phyloP scores from a whole-genome alignment of 305 asterid genomes.

The Fraxinus latifolia region DNA sequence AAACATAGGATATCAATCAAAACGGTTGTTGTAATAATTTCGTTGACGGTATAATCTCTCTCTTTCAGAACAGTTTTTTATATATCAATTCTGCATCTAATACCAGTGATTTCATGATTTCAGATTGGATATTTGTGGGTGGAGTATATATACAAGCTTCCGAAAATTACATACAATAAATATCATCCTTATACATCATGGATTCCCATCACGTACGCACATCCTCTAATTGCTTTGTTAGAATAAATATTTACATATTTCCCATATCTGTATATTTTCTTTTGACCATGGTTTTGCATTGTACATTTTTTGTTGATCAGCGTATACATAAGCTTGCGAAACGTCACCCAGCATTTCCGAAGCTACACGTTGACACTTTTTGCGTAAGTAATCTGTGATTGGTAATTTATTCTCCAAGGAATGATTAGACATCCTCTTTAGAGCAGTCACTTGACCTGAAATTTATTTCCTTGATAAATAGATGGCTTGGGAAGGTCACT shows the following conservation, averaged over 20 bases:
- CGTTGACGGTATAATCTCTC: conserved; percentile 48
- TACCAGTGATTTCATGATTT: conserved; percentile 14
- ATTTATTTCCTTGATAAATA: conserved; percentile 26
- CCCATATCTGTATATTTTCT: conserved; percentile 10
- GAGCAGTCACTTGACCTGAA: conserved; percentile 13
- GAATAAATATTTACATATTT: conserved; percentile 5
- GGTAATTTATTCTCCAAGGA: background rate
- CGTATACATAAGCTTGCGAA: conserved; percentile 73
- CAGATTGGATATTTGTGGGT: conserved; percentile 87
- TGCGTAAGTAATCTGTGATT: conserved; percentile 57
- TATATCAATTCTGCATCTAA: conserved; percentile 25
- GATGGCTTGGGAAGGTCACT: conserved; percentile 95
- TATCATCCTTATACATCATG: conserved; percentile 96
- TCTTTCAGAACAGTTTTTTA: conserved; percentile 22
- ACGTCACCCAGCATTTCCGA: conserved; percentile 77
- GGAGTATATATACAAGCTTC: conserved; percentile 80
- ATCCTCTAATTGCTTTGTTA: conserved; percentile 10
- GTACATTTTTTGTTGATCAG: conserved; percentile 41
- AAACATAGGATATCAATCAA: conserved; percentile 67
- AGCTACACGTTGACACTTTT: conserved; percentile 78
- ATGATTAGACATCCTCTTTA: conserved; percentile 1
- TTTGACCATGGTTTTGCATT: conserved; percentile 11
- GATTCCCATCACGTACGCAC: conserved; percentile 79
- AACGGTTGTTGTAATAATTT: conserved; percentile 41
- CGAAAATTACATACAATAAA: conserved; percentile 68